Conservation (phyloP, 2,329 filamentous ascomycete genomes). For the Fusarium dlaminii region DNA sequence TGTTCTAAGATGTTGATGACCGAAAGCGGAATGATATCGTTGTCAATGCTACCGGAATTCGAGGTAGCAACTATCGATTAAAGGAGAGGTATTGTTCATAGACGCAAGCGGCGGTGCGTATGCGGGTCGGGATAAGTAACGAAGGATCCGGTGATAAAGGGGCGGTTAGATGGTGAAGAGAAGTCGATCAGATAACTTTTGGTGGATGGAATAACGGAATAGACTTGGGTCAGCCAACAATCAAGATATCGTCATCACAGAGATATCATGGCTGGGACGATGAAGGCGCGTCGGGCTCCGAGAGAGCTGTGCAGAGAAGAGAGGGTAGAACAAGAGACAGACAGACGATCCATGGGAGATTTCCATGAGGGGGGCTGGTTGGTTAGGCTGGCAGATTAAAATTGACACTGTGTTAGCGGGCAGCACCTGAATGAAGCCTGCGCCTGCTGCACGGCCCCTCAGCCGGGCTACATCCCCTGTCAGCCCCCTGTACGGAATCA, state of each 20-base stretch:
- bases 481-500: constrained; percentile 20
- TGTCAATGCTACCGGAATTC: background rate
- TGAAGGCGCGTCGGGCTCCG: constrained; percentile 36
- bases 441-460: constrained; percentile 20
- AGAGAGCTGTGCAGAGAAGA: constrained; percentile 30
- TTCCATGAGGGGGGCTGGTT: constrained; percentile 36
- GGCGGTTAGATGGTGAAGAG: constrained; percentile 14
- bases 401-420: constrained; percentile 37
- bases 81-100: constrained; percentile 23
- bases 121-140: constrained; percentile 24
- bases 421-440: constrained; percentile 27
- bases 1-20: background rate
- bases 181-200: constrained; percentile 20
- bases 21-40: background rate
- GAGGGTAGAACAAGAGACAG: constrained; percentile 28
- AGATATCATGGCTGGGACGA: constrained; percentile 33
- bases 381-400: constrained; percentile 16
- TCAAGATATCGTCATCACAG: constrained; percentile 27
- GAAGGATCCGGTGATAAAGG: constrained; percentile 25
- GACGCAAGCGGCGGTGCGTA: constrained; percentile 21
- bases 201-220: background rate
- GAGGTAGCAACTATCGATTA: constrained; percentile 1
- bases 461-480: constrained; percentile 20
- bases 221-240: constrained; percentile 18
- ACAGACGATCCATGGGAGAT: constrained; percentile 27